These are phyloP conservation scores for Coemansia guatemalensis DNA, from an alignment of 192 early-diverging fungal species.

Conservation along the genomic window DNA sequence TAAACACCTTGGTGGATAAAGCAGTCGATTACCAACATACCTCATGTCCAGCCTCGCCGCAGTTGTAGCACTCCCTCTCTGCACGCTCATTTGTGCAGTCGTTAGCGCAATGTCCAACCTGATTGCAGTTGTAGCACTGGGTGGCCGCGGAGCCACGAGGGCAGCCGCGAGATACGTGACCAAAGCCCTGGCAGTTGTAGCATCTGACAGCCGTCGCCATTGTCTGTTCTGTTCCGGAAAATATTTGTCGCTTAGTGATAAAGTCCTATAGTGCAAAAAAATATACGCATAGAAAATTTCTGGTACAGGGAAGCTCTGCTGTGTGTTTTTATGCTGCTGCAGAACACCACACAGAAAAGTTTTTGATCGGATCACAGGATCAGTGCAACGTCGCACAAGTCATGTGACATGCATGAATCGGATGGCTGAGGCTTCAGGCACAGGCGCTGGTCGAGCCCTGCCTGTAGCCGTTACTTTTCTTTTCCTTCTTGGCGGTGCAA, in stretches of 20 bases:
- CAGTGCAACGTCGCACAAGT: not conserved
- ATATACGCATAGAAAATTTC: slow-evolving; percentile 1
- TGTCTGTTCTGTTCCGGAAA: not conserved
- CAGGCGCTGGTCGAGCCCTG: not conserved
- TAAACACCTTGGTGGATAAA: not conserved
- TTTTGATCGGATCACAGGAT: slow-evolving; percentile 25
- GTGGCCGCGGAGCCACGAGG: slow-evolving; percentile 38
- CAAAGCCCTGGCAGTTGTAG: slow-evolving; percentile 57
- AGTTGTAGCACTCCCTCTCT: slow-evolving; percentile 50
- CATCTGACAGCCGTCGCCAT: slow-evolving; percentile 24
- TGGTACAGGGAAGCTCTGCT: not conserved
- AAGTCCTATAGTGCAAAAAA: not conserved
- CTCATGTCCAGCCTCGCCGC: slow-evolving; percentile 53
- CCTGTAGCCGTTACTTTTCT: not conserved
- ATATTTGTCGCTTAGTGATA: not conserved
- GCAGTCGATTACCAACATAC: slow-evolving; percentile 12
- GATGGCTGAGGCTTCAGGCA: not conserved
- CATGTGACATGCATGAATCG: slow-evolving; percentile 6
- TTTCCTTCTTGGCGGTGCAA: not conserved
- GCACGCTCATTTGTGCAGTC: slow-evolving; percentile 45
- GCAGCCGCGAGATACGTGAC: slow-evolving; percentile 56
- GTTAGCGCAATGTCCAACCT: slow-evolving; percentile 49
- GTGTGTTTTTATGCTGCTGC: not conserved
- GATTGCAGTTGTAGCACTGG: slow-evolving; percentile 57
- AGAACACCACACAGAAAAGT: slow-evolving; percentile 10